These are phyloP conservation scores for Trypanosoma congolense DNA, from an alignment of 208 protist genomes.

Conservation along the genomic window DNA sequence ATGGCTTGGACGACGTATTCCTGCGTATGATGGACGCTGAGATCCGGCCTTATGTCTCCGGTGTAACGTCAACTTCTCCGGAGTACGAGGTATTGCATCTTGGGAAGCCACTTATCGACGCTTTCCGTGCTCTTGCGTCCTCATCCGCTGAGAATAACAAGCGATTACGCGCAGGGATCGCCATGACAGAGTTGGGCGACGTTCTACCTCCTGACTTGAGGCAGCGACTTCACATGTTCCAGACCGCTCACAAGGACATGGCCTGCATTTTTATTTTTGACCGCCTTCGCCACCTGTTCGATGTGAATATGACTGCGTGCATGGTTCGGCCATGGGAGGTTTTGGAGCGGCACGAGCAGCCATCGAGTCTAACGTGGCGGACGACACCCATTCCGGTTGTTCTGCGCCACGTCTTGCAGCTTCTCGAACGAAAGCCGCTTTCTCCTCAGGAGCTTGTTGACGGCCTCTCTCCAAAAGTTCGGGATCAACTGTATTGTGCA, in stretches of 20 bases:
- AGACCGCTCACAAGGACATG: conserved; percentile 5
- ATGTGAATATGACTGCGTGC: conserved; percentile 48
- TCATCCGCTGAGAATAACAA: conserved; percentile 3
- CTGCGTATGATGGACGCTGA: conserved; percentile 32
- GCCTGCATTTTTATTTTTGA: conserved; percentile 69
- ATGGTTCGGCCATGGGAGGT: conserved; percentile 62
- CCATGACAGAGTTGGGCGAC: conserved; percentile 34
- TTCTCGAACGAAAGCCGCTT: conserved; percentile 27
- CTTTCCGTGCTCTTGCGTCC: conserved; percentile 15
- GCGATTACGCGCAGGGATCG: conserved; percentile 21
- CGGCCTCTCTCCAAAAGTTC: conserved; percentile 19
- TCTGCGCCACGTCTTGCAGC: conserved; percentile 31
- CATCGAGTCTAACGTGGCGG: conserved; percentile 69
- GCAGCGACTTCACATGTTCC: conserved; percentile 25
- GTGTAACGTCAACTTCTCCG: conserved; percentile 1
- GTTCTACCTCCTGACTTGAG: conserved; percentile 33
- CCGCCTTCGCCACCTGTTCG: conserved; percentile 76
- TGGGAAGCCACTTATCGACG: conserved; percentile 11
- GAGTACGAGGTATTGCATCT: conserved; percentile 15
- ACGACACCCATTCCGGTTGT: conserved; percentile 69
- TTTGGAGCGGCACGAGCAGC: conserved; percentile 44
- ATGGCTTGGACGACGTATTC: conserved; percentile 18
- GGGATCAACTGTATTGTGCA: conserved; percentile 31
- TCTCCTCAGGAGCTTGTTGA: conserved; percentile 28
- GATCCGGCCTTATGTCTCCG: conserved; percentile 6